Evolutionary conservation across 1,139 yeast genomes (phyloP), one percentile per base, ranked within the genome.

Genomic region (Geotrichum restrictum): DNA sequence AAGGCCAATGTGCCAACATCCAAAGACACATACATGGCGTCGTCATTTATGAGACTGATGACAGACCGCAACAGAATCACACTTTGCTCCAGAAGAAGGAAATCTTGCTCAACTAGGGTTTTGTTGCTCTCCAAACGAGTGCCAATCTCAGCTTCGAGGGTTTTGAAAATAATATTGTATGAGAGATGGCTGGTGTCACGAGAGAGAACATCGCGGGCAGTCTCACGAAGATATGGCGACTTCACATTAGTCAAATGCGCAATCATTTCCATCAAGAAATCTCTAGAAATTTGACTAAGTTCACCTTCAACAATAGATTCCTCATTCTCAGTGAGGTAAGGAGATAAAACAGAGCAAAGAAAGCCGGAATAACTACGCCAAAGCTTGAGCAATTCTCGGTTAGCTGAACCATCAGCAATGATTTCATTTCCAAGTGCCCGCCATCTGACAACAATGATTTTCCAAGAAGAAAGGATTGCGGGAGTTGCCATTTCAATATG

Each of bases 381-480:
- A 39, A 57, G 60, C 21, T 60, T 58, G 46, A 61, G 60, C 24
- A 49, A 39, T 7, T 56, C 60, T 11, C 49, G 40, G 19, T 56
- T 53, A 5, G 24, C 38, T 8, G 52, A 24, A 18, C 52, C 45
- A 37, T 32, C 27, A 8, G 43, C 21, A 14, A 48, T 38, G 3
- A 47, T 37, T 3, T 48, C 27, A 11, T 31, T 22, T 4, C 61
- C 58, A 79, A 76, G 22, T 75, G 77, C 56, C 77, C 71, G 62
- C 83, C 83, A 46, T 71, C 74, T 27, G 78, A 76, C 48, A 75
- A 75, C 57, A 78, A 72, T 65, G 77, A 73, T 18, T 63, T 70
- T 57, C 86, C 93, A 83, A 1, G 83, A 80, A 54, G 79, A 80
- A 39, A 78, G 72, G 36, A 87, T 68, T 1, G 88, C 79, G 37